phyloP scores from a whole-genome alignment of 306 rosid species.

The Pyrus bretschneideri region DNA sequence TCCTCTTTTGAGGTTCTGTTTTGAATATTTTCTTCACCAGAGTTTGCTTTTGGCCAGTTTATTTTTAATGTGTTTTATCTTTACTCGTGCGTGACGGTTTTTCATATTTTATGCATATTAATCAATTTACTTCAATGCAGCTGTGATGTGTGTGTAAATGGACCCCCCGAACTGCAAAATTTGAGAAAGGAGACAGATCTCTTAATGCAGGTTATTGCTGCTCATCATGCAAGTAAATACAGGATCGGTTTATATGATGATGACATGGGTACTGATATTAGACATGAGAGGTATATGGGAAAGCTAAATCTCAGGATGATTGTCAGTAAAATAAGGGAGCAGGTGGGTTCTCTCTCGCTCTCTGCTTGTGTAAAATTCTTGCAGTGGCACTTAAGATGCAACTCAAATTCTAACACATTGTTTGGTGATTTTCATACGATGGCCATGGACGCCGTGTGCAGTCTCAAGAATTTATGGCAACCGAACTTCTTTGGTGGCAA shows the following conservation, averaged over 20 bases:
- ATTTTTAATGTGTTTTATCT: background rate
- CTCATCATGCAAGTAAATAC: slow-evolving; percentile 44
- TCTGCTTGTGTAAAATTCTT: background rate
- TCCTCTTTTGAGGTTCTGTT: background rate
- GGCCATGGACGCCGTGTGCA: slow-evolving; percentile 19
- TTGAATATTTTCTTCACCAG: background rate
- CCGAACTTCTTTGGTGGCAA: slow-evolving; percentile 78
- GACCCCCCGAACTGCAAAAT: slow-evolving; percentile 69
- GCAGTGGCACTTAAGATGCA: background rate
- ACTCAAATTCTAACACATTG: background rate
- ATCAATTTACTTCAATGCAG: slow-evolving; percentile 27
- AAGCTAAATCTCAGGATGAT: slow-evolving; percentile 48
- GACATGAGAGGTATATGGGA: slow-evolving; percentile 22
- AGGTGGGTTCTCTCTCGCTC: slow-evolving; percentile 33
- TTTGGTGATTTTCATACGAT: slow-evolving; percentile 15
- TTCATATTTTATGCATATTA: background rate
- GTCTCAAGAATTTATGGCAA: slow-evolving; percentile 56
- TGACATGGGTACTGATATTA: slow-evolving; percentile 18
- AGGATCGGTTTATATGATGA: slow-evolving; percentile 30
- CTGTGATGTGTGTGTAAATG: slow-evolving; percentile 76
- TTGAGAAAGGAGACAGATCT: slow-evolving; percentile 64
- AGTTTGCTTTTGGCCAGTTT: background rate
- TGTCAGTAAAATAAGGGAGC: slow-evolving; percentile 71
- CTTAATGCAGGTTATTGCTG: slow-evolving; percentile 54
- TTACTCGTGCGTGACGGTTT: background rate